These are phyloP conservation scores for Stenocarpella maydis DNA, from an alignment of 2,329 filamentous ascomycete genomes.

Conservation along the genomic window DNA sequence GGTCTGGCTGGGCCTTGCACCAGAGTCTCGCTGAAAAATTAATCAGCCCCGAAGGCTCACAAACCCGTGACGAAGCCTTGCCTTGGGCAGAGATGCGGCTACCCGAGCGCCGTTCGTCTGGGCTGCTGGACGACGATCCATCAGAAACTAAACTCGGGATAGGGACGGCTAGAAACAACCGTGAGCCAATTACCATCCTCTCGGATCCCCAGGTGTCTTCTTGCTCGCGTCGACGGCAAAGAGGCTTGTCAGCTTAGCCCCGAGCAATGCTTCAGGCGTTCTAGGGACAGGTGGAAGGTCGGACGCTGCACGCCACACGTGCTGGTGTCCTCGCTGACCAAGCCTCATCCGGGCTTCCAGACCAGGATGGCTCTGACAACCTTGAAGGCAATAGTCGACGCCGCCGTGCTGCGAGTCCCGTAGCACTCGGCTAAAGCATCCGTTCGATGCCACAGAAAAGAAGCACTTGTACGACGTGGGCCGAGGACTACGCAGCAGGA, in stretches of 20 bases:
- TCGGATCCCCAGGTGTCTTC: background rate
- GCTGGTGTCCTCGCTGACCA: background rate
- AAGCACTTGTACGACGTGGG: background rate
- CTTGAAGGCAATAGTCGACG: constrained; percentile 19
- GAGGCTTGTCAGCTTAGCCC: constrained; percentile 18
- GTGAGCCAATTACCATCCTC: background rate
- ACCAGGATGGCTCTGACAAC: constrained; percentile 15
- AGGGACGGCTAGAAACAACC: background rate
- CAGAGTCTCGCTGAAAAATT: too few species aligned
- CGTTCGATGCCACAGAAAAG: constrained; percentile 8
- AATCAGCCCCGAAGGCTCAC: background rate
- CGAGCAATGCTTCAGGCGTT: background rate
- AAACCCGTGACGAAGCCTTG: background rate
- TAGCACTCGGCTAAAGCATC: constrained; percentile 14
- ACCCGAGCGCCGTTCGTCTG: constrained; percentile 8
- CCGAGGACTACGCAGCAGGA: too few species aligned
- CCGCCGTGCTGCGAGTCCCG: constrained; percentile 11
- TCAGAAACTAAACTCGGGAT: background rate
- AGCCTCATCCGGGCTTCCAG: background rate
- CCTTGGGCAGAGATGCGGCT: background rate
- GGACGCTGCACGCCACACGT: background rate
- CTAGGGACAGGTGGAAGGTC: background rate
- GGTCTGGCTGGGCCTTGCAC: too few species aligned
- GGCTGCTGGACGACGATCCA: background rate
- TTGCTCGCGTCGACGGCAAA: background rate